A percentile compares a stretch with the other conserved stretches of the same genome.
phyloP scores from a whole-genome alignment of 768 basidiomycete species.

The Suillus fuscotomentosus region DNA sequence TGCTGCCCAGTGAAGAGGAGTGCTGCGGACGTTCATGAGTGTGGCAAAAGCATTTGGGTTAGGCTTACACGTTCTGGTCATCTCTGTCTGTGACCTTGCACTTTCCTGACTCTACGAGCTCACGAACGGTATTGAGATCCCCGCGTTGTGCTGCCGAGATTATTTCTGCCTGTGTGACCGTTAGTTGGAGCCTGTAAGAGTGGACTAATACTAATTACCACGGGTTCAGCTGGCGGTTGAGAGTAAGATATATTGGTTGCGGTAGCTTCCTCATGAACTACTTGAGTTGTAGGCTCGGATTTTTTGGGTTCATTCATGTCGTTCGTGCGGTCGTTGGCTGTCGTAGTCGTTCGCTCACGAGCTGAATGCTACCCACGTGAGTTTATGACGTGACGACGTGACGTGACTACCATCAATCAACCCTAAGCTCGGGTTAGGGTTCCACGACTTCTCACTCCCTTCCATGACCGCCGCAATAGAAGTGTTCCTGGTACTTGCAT shows the following conservation, averaged over 20 bases:
- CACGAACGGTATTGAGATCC: conserved; percentile 61
- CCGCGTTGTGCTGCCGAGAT: conserved; percentile 89
- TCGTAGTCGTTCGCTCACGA: conserved; percentile 13
- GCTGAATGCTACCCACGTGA: conserved; percentile 9
- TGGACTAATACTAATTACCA: conserved; percentile 14
- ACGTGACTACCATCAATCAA: conserved; percentile 18
- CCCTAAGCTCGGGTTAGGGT: conserved; percentile 33
- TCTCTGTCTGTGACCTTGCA: conserved; percentile 79
- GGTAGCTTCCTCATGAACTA: conserved; percentile 25
- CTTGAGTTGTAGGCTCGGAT: conserved; percentile 27
- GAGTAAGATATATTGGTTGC: conserved; percentile 26
- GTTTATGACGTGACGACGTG: conserved; percentile 1
- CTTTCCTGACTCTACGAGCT: conserved; percentile 68
- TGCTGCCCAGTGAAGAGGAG: conserved; percentile 96
- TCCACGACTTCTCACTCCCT: conserved; percentile 5
- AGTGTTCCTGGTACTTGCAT: conserved; percentile 10
- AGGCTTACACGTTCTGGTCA: conserved; percentile 69
- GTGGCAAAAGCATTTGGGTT: not conserved
- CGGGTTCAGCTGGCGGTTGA: conserved; percentile 19
- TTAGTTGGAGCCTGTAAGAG: conserved; percentile 4
- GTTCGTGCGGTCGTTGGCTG: conserved; percentile 15
- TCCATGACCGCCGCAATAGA: conserved; percentile 16
- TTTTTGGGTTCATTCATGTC: conserved; percentile 31
- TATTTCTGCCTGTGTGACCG: conserved; percentile 50
- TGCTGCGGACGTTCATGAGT: conserved; percentile 31